Conservation (phyloP, 306 rosid genomes). For the Gastrolobium bilobum region DNA sequence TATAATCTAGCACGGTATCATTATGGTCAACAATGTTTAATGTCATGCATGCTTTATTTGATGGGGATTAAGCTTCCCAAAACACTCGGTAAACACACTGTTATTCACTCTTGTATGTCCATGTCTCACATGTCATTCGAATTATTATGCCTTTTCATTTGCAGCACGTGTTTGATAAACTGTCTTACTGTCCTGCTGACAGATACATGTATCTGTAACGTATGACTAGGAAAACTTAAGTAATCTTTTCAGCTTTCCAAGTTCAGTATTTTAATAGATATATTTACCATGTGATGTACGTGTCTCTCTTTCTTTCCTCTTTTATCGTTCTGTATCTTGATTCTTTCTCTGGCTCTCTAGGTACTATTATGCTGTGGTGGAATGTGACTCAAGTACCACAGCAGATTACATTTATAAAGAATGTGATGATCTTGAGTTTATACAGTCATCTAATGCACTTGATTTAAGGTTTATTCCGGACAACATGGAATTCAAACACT, state of each 20-base stretch:
- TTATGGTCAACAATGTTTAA: neutral
- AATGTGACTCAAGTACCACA: conserved; percentile 81
- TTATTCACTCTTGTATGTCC: neutral
- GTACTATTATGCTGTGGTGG: conserved; percentile 89
- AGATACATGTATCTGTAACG: neutral
- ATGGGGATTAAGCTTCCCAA: neutral
- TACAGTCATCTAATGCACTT: conserved; percentile 79
- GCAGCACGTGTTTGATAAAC: neutral
- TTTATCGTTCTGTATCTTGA: conserved; percentile 12
- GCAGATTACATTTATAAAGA: conserved; percentile 82
- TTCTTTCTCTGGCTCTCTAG: conserved; percentile 53
- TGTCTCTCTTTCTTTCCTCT: neutral
- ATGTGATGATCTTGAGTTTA: conserved; percentile 84
- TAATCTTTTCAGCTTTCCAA: conserved; percentile 20
- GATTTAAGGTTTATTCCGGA: conserved; percentile 96
- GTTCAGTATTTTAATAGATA: conserved; percentile 7
- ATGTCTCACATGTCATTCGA: neutral
- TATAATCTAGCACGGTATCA: neutral
- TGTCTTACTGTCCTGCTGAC: neutral
- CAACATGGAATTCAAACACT: conserved; percentile 75
- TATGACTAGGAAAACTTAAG: neutral
- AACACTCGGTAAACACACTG: neutral
- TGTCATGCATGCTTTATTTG: conserved; percentile 20
- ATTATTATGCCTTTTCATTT: neutral
- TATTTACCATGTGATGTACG: conserved; percentile 28